These are phyloP conservation scores for Fagopyrum esculentum DNA, from an alignment of 148 eudicot species.

Conservation along the genomic window DNA sequence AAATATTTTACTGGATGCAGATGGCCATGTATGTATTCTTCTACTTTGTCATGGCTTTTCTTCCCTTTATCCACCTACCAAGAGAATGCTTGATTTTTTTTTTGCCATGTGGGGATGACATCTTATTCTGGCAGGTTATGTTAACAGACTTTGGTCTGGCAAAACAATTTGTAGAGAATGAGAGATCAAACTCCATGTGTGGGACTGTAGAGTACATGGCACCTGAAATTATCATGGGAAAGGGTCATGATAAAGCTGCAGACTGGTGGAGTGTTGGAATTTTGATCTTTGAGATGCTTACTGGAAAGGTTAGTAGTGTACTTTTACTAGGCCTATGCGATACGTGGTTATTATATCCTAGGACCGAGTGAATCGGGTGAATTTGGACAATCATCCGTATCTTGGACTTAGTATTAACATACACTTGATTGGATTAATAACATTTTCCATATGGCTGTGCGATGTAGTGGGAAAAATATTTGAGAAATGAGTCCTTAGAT, in stretches of 20 bases:
- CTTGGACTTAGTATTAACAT: too few relatives aligned
- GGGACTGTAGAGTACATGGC: constrained; percentile 93
- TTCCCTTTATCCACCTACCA: background rate
- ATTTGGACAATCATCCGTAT: background rate
- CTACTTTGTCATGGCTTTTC: constrained; percentile 12
- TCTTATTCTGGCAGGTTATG: constrained; percentile 43
- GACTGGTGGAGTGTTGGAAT: constrained; percentile 98
- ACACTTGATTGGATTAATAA: background rate
- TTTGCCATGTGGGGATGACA: background rate
- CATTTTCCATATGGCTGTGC: background rate
- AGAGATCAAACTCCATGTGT: constrained; percentile 73
- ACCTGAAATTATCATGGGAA: constrained; percentile 82
- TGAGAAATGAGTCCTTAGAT: background rate
- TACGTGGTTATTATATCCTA: background rate
- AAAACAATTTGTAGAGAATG: constrained; percentile 63
- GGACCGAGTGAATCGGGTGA: background rate
- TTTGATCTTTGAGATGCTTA: constrained; percentile 81
- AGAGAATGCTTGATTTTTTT: background rate
- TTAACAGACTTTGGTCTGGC: constrained; percentile 90
- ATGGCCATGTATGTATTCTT: constrained; percentile 54
- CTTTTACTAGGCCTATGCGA: background rate
- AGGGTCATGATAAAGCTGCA: constrained; percentile 87
- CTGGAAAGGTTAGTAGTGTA: constrained; percentile 56
- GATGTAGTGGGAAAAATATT: background rate
- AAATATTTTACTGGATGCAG: constrained; percentile 84